Evolutionary conservation across 1,284 basidiomycete species (phyloP), one percentile per base, ranked within the genome.

Genomic region (Marasmius tenuissimus): DNA sequence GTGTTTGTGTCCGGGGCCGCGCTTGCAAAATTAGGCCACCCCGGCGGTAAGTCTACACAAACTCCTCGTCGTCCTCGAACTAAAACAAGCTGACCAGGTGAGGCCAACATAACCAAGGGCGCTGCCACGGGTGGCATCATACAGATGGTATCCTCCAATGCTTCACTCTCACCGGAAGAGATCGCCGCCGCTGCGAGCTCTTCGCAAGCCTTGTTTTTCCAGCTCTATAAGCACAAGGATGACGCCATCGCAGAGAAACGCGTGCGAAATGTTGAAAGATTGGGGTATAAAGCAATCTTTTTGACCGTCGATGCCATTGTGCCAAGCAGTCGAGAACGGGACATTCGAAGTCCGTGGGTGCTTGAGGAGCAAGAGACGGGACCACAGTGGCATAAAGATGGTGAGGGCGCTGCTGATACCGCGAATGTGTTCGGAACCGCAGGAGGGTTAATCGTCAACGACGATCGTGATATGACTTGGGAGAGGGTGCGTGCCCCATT

Each of bases 291-390:
- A 58, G 94, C 93, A 0, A 92, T 98, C 59, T 93, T 94, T 74
- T 77, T 97, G 50, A 97, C 96, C 0, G 95, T 96, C 3, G 96
- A 97, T 76, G 94, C 94, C 7, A 82, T 93, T 4, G 87, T 93
- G 8, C 84, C 92, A 7, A 92, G 94, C 12, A 95, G 96, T 70
- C 83, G 95, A 45, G 96, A 97, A 75, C 76, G 86, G 51, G 95
- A 97, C 68, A 84, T 87, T 48, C 80, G 83, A 60, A 84, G 82
- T 61, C 83, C 85, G 7, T 88, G 87, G 79, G 78, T 81, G 58
- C 67, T 86, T 14, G 87, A 89, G 61, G 86, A 87, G 40, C 76
- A 84, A 59, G 87, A 89, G 67, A 75, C 73, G 37, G 81, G 78
- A 7, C 67, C 75, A 16, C 72, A 76, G 47, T 73, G 78, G 53